Conservation (phyloP, 2,329 filamentous ascomycete species). For the Beauveria bassiana region DNA sequence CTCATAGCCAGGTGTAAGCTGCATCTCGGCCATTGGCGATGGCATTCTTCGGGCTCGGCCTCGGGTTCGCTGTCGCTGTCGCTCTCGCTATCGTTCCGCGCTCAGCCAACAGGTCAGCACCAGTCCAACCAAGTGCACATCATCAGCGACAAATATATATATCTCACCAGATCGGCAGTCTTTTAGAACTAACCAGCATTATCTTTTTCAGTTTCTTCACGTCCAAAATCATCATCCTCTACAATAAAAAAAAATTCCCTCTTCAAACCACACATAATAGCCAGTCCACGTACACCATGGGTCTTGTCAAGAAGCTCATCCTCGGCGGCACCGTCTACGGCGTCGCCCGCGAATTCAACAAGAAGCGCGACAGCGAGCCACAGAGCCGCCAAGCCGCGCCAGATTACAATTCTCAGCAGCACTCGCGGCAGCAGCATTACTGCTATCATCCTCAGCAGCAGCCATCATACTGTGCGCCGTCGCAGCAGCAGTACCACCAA, state of each 20-base stretch:
- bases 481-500: neutral
- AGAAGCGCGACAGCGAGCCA: constrained; percentile 20
- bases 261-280: neutral
- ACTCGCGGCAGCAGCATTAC: neutral
- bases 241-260: neutral
- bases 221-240: neutral
- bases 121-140: neutral
- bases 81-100: constrained; percentile 2
- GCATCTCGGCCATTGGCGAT: neutral
- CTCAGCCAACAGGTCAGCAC: neutral
- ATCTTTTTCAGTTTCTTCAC: neutral
- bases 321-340: constrained; percentile 21
- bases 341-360: constrained; percentile 17
- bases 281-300: neutral
- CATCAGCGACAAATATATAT: neutral
- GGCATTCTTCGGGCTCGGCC: neutral
- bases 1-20: neutral
- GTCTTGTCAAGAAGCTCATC: constrained; percentile 14
- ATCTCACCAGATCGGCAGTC: neutral
- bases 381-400: neutral
- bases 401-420: neutral
- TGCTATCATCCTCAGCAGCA: neutral
- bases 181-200: neutral
- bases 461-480: neutral
- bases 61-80: constrained; percentile 2